phyloP scores from a whole-genome alignment of 2,329 filamentous ascomycete genomes.

The Diaporthe citri region DNA sequence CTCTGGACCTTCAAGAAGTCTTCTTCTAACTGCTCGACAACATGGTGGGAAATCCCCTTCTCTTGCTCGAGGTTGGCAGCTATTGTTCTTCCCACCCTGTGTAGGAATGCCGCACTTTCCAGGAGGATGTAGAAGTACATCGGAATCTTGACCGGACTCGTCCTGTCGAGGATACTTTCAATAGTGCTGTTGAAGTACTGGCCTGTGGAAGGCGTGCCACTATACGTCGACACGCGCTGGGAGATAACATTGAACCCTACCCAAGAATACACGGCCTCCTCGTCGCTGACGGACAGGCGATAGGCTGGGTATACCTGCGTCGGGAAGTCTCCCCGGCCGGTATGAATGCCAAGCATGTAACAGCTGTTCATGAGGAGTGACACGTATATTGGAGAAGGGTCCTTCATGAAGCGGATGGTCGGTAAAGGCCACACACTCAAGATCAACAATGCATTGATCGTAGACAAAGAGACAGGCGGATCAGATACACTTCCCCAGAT shows the following conservation, averaged over 20 bases:
- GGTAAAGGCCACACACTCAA: constrained; percentile 66
- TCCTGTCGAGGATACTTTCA: constrained; percentile 59
- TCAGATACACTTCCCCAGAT: constrained; percentile 58
- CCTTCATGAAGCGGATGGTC: constrained; percentile 63
- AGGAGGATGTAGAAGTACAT: constrained; percentile 60
- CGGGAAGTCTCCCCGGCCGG: constrained; percentile 62
- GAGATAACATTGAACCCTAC: constrained; percentile 65
- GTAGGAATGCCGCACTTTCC: constrained; percentile 64
- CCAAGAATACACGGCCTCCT: constrained; percentile 67
- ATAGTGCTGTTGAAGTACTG: constrained; percentile 62
- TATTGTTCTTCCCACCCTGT: constrained; percentile 62
- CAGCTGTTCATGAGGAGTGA: constrained; percentile 61
- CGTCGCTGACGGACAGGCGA: constrained; percentile 59
- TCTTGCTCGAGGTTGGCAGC: constrained; percentile 60
- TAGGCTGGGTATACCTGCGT: constrained; percentile 61
- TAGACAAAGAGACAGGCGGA: constrained; percentile 59
- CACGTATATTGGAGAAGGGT: constrained; percentile 63
- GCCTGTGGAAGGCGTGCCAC: constrained; percentile 60
- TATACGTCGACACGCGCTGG: constrained; percentile 57
- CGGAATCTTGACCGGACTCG: constrained; percentile 55
- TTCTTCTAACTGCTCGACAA: constrained; percentile 63
- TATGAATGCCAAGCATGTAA: constrained; percentile 64
- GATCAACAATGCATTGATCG: constrained; percentile 65
- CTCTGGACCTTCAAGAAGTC: constrained; percentile 64
- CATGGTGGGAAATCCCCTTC: constrained; percentile 59